Conservation (phyloP, 2,329 filamentous ascomycete species). For the Leptographium flavum region DNA sequence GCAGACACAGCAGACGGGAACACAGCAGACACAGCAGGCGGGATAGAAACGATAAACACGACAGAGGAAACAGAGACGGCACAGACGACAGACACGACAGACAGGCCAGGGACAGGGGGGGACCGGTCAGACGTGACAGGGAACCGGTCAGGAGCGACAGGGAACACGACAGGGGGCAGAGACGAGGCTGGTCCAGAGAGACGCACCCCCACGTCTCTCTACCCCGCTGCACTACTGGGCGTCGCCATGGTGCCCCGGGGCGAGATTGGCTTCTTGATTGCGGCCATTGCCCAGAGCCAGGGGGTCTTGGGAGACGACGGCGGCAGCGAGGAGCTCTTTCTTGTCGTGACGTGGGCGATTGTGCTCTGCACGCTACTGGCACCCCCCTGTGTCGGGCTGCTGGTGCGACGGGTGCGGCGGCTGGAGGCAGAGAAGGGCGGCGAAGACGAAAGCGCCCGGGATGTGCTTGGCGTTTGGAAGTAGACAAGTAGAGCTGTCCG, state of each 20-base stretch:
- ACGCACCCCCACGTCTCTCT: conserved; percentile 38
- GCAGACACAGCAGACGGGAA: not conserved
- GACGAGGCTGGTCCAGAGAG: too few relatives aligned
- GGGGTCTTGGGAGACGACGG: conserved; percentile 21
- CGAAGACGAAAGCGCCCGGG: too few relatives aligned
- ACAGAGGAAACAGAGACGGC: too few relatives aligned
- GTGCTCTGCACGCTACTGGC: conserved; percentile 39
- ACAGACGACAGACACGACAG: too few relatives aligned
- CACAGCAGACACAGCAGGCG: not conserved
- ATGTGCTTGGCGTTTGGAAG: too few relatives aligned
- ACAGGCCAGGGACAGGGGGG: too few relatives aligned
- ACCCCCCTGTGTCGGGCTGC: conserved; percentile 30
- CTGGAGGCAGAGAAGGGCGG: too few relatives aligned
- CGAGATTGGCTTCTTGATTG: conserved; percentile 68
- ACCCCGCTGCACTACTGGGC: conserved; percentile 52
- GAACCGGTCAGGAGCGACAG: too few relatives aligned
- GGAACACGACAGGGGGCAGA: too few relatives aligned
- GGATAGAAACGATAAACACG: not conserved
- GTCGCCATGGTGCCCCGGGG: conserved; percentile 61
- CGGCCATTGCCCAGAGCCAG: conserved; percentile 46
- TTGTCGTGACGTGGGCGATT: conserved; percentile 41
- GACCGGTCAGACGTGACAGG: too few relatives aligned
- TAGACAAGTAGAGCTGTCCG: too few relatives aligned
- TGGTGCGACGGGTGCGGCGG: conserved; percentile 27
- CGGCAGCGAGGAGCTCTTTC: conserved; percentile 28